Percentiles rank a stretch among this genome's conserved stretches.
Conservation (phyloP, 805 yeast genomes). For the Myxozyma geophila region DNA sequence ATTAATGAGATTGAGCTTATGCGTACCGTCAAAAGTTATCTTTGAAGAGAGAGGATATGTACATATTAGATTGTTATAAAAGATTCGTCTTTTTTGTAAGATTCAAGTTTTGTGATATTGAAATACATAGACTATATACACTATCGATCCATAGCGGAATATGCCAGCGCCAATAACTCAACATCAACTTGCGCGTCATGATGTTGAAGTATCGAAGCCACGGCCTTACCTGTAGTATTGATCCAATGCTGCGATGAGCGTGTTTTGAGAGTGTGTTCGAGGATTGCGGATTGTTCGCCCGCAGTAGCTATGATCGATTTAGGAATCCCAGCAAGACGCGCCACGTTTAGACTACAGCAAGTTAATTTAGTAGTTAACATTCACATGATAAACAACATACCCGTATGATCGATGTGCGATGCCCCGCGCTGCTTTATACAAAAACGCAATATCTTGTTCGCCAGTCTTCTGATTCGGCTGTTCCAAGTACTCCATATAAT, state of each 20-base stretch:
- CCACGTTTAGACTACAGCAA: conserved; percentile 63
- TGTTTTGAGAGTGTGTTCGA: conserved; percentile 6
- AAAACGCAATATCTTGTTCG: conserved; percentile 52
- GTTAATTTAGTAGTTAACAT: no score
- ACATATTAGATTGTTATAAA: no score
- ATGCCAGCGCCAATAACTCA: not conserved
- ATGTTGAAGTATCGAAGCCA: not conserved
- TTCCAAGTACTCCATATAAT: conserved; percentile 68
- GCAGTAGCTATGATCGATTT: conserved; percentile 30
- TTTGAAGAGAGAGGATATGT: not conserved
- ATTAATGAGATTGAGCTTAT: conserved; percentile 25
- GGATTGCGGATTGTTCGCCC: conserved; percentile 17
- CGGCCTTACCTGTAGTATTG: conserved; percentile 8
- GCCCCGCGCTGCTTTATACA: conserved; percentile 58
- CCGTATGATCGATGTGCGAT: conserved; percentile 73
- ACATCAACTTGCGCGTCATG: not conserved
- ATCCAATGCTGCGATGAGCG: conserved; percentile 14
- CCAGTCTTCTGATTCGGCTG: conserved; percentile 43
- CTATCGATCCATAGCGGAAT: not conserved
- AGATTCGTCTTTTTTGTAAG: no score
- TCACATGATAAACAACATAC: conserved; percentile 3
- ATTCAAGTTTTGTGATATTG: no score
- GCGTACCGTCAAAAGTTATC: conserved; percentile 9
- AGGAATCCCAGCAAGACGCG: conserved; percentile 67
- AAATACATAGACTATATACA: not conserved